Base-by-base conservation (phyloP, 2,329 filamentous ascomycete genomes). In the Boeremia lycopersici region DNA sequence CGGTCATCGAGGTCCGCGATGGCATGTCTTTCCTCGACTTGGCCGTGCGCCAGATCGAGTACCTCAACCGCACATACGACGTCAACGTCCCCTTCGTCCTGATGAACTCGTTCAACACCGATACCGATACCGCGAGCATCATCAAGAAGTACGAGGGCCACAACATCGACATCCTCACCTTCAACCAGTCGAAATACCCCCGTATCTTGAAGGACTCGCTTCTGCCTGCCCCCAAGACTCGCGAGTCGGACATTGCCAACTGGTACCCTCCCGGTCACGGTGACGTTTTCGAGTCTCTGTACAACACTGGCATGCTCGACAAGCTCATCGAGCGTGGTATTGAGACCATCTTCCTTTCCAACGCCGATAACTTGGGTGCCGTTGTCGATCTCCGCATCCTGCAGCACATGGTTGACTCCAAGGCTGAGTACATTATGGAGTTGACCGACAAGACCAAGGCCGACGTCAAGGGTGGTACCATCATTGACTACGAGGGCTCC, bases 141-240 rank as follows among this genome's bases (percentile, higher is more conserved):
- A 99, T 99, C 84, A 99, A 99, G 88, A 99, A 99, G 84, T 99
- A 98, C 81, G 93, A 99, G 83, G 95, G 95, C 63, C 95, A 99
- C 86, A 97, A 97, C 77, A 96, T 99, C 74, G 95, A 99, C 76
- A 98, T 99, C 77, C 84, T 98, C 77, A 98, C 95, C 76, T 99
- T 99, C 88, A 99, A 99, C 85, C 95, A 99, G 82, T 99, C 95
- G 62, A 87, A 93, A 71, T 99, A 98, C 84, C 95, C 95, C 67
- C 90, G 95, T 84, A 91, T 99, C 75, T 87, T 93, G 81, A 98
- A 97, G 86, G 95, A 99, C 82, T 99, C 95, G 39, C 88, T 97
- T 49, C 90, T 99, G 46, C 95, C 95, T 34, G 95, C 93, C 30
- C 92, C 95, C 74, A 97, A 98, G 86, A 85, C 83, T 74, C 90